These are phyloP conservation scores for Aspergillus fijiensis DNA, from an alignment of 2,329 filamentous ascomycete species.

Conservation along the genomic window DNA sequence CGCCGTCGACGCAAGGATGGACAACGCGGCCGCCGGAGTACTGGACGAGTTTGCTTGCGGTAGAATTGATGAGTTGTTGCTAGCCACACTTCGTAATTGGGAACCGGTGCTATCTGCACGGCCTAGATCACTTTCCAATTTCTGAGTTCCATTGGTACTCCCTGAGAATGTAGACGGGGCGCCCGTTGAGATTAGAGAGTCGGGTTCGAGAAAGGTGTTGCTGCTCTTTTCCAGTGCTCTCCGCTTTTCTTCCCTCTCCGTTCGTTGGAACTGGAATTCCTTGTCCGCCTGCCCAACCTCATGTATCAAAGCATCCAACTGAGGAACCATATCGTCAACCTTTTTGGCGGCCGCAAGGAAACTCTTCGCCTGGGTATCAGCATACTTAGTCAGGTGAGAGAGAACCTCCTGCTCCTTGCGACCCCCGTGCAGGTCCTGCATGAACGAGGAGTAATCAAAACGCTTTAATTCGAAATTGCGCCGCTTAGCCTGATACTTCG, in stretches of 20 bases:
- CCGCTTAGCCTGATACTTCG: slow-evolving; percentile 91
- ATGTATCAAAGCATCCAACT: slow-evolving; percentile 80
- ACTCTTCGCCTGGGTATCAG: slow-evolving; percentile 80
- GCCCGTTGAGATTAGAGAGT: slow-evolving; percentile 51
- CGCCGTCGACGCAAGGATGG: slow-evolving; percentile 23
- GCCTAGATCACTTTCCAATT: slow-evolving; percentile 68
- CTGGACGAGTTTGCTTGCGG: slow-evolving; percentile 31
- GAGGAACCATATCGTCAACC: slow-evolving; percentile 81
- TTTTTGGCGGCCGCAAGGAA: slow-evolving; percentile 83
- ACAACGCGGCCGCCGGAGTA: slow-evolving; percentile 21
- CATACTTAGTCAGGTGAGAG: slow-evolving; percentile 90
- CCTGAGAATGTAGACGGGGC: slow-evolving; percentile 34
- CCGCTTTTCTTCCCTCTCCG: slow-evolving; percentile 94
- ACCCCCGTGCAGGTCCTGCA: slow-evolving; percentile 99
- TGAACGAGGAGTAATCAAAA: slow-evolving; percentile 98
- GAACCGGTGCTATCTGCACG: slow-evolving; percentile 73
- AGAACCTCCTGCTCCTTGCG: slow-evolving; percentile 96
- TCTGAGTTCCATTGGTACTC: slow-evolving; percentile 51
- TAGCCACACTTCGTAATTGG: slow-evolving; percentile 57
- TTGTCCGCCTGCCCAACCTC: slow-evolving; percentile 95
- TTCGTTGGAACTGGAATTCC: slow-evolving; percentile 90
- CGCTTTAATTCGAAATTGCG: slow-evolving; percentile 95
- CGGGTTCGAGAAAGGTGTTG: slow-evolving; percentile 68
- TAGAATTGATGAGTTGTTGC: slow-evolving; percentile 47
- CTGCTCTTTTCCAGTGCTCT: slow-evolving; percentile 86